Percentiles rank a stretch among this genome's conserved stretches.
Conservation (phyloP, 2,329 filamentous ascomycete genomes). For the Ceratocystis huliohia region DNA sequence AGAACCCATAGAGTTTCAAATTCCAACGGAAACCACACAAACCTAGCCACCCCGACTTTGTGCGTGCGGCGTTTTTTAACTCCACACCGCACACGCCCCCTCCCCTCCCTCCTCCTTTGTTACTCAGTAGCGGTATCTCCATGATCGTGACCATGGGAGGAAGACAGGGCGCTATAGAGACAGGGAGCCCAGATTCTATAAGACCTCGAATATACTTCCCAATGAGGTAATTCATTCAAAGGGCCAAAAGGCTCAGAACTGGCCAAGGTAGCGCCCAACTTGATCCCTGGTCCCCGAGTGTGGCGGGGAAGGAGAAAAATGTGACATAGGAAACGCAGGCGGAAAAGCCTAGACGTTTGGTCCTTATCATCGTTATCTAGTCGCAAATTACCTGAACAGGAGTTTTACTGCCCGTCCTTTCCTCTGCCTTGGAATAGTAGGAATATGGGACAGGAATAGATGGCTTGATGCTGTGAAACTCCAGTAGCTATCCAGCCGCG, state of each 20-base stretch:
- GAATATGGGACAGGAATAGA: not conserved
- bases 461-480: not conserved
- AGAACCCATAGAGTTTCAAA: constrained; percentile 1
- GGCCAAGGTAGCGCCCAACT: not conserved
- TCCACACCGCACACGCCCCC: not conserved
- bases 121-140: not conserved
- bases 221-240: not conserved
- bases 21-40: not conserved
- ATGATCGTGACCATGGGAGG: not conserved
- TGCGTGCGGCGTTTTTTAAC: not conserved
- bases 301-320: not conserved
- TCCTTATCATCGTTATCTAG: not conserved
- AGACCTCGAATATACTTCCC: not conserved
- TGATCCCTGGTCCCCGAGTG: not conserved
- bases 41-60: not conserved
- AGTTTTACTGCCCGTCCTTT: not conserved
- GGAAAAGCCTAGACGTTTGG: not conserved
- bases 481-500: not conserved
- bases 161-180: not conserved
- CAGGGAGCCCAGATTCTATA: not conserved
- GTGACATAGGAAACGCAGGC: not conserved
- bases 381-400: not conserved
- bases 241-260: not conserved
- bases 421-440: not conserved
- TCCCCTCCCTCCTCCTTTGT: not conserved